A percentile compares a stretch with the other conserved stretches of the same genome.
Evolutionary conservation across 2,329 filamentous ascomycete species (phyloP).

Genomic region (Blumeriella jaapii): DNA sequence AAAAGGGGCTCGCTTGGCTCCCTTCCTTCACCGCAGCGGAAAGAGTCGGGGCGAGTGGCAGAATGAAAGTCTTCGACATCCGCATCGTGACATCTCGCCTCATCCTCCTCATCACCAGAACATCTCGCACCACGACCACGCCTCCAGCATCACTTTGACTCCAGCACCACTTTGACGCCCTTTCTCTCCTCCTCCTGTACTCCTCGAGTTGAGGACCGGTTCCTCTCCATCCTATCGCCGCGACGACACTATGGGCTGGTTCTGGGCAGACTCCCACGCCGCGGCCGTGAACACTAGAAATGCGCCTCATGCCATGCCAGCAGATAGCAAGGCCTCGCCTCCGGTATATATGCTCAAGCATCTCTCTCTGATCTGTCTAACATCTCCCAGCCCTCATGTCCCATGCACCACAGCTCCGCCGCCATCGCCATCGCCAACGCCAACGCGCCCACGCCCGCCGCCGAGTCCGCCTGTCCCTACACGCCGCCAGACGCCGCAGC

Average conservation of each 20-base stretch:
- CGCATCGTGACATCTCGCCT: no score
- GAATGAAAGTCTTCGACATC: no score
- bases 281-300: slow-evolving; percentile 16
- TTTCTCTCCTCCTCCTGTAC: no score
- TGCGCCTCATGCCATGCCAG: slow-evolving; percentile 18
- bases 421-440: slow-evolving; percentile 25
- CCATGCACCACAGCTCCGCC: slow-evolving; percentile 47
- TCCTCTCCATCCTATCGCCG: not conserved
- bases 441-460: slow-evolving; percentile 19
- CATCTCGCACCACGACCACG: no score
- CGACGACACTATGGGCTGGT: slow-evolving; percentile 23
- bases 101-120: no score
- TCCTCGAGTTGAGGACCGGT: no score
- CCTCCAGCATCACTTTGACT: no score
- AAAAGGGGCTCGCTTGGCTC: no score
- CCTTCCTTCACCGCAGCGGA: no score
- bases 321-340: slow-evolving; percentile 15
- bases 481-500: slow-evolving; percentile 20
- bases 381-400: slow-evolving; percentile 47
- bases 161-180: no score
- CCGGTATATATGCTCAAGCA: slow-evolving; percentile 16
- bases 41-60: no score
- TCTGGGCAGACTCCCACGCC: slow-evolving; percentile 23
- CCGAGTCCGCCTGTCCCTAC: slow-evolving; percentile 26
- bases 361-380: slow-evolving; percentile 8